phyloP scores from a whole-genome alignment of 768 basidiomycete genomes.

The Psilocybe cubensis region DNA sequence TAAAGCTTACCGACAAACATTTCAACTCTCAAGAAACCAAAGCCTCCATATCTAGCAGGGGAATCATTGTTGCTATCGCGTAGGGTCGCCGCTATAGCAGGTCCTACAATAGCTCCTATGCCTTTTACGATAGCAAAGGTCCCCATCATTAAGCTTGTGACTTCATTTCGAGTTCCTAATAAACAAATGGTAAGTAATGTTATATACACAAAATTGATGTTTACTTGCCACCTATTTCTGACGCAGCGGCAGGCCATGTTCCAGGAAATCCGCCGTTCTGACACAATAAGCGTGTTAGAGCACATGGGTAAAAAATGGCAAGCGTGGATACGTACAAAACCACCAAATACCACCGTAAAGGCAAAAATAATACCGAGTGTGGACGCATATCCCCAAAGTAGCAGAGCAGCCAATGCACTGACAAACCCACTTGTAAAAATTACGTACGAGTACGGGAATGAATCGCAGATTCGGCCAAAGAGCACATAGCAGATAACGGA shows the following conservation, averaged over 20 bases:
- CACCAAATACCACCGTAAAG: slow-evolving; percentile 10
- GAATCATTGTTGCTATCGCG: background rate
- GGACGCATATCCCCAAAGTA: slow-evolving; percentile 12
- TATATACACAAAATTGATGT: background rate
- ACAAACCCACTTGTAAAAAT: slow-evolving; percentile 9
- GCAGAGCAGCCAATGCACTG: slow-evolving; percentile 8
- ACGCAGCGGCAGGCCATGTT: slow-evolving; percentile 12
- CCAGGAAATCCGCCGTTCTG: slow-evolving; percentile 12
- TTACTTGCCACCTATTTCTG: slow-evolving; percentile 11
- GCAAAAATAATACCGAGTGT: slow-evolving; percentile 13
- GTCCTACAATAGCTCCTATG: slow-evolving; percentile 3
- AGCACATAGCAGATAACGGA: slow-evolving; percentile 11
- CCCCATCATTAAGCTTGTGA: slow-evolving; percentile 5
- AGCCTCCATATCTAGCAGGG: background rate
- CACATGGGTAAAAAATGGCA: background rate
- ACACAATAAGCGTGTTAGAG: background rate
- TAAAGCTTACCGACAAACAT: slow-evolving; percentile 5
- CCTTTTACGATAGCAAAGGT: slow-evolving; percentile 6
- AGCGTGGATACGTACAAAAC: slow-evolving; percentile 2
- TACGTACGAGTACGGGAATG: slow-evolving; percentile 12
- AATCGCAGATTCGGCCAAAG: slow-evolving; percentile 12
- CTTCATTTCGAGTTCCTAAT: slow-evolving; percentile 4
- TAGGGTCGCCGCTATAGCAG: slow-evolving; percentile 4
- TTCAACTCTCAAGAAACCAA: slow-evolving; percentile 9
- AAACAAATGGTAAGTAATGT: background rate